phyloP scores from a whole-genome alignment of 2,329 filamentous ascomycete species.

The Alternaria brassicicola region DNA sequence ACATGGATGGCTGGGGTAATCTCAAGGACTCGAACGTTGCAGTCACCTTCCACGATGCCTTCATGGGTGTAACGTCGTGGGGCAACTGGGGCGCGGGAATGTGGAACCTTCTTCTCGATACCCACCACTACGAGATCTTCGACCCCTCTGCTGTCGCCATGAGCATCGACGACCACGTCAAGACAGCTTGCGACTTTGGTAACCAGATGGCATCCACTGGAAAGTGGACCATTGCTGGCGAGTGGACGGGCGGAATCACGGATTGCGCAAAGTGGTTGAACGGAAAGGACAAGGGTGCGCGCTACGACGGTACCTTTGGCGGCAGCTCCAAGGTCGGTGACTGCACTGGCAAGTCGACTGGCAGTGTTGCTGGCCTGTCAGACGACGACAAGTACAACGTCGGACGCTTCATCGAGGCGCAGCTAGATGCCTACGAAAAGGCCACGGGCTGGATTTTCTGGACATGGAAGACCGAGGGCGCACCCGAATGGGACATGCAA shows the following conservation, averaged over 20 bases:
- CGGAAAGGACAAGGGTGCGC: constrained; percentile 54
- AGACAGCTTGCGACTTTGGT: constrained; percentile 53
- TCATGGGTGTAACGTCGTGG: constrained; percentile 53
- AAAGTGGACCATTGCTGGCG: constrained; percentile 56
- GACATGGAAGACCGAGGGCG: constrained; percentile 58
- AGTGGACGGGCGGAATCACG: constrained; percentile 56
- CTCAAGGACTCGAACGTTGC: constrained; percentile 51
- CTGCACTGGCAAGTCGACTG: constrained; percentile 54
- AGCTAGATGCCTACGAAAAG: constrained; percentile 57
- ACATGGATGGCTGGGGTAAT: constrained; percentile 57
- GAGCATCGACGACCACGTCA: constrained; percentile 50
- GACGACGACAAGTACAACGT: constrained; percentile 53
- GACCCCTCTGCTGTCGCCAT: constrained; percentile 46
- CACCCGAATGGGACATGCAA: constrained; percentile 58
- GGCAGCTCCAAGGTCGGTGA: constrained; percentile 50
- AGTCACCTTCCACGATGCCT: constrained; percentile 56
- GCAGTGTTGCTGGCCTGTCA: constrained; percentile 51
- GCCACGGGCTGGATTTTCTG: constrained; percentile 58
- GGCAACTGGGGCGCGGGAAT: constrained; percentile 53
- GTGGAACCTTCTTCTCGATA: constrained; percentile 54
- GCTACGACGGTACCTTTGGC: constrained; percentile 53
- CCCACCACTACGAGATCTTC: constrained; percentile 58
- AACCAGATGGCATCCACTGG: constrained; percentile 53
- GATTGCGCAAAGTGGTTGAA: constrained; percentile 58
- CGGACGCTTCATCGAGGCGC: constrained; percentile 54